phyloP scores from a whole-genome alignment of 2,329 filamentous ascomycete species.

The Diaporthe batatas region DNA sequence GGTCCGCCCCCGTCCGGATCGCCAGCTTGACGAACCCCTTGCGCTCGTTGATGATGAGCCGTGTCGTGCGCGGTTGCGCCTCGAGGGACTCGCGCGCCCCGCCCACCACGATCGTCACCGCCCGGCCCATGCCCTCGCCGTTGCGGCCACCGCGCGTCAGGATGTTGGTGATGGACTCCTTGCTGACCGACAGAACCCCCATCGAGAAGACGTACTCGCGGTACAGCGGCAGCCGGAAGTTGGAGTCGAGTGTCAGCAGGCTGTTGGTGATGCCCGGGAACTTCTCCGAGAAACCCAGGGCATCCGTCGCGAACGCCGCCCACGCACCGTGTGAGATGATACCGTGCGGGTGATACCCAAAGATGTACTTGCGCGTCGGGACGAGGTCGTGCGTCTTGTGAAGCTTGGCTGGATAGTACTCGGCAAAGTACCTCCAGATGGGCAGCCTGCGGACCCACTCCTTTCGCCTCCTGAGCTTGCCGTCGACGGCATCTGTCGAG shows the following conservation, averaged over 20 bases:
- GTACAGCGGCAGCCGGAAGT: conserved; percentile 94
- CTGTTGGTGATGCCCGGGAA: conserved; percentile 98
- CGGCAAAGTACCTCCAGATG: conserved; percentile 90
- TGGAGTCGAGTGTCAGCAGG: conserved; percentile 91
- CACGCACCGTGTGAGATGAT: conserved; percentile 98
- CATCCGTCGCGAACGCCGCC: conserved; percentile 90
- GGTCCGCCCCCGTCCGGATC: conserved; percentile 89
- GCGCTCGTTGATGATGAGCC: conserved; percentile 83
- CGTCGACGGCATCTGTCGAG: conserved; percentile 82
- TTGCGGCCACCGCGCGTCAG: conserved; percentile 84
- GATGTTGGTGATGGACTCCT: conserved; percentile 91
- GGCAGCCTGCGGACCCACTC: conserved; percentile 79
- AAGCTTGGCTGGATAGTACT: conserved; percentile 90
- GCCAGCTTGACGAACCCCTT: conserved; percentile 97
- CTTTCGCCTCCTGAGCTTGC: conserved; percentile 80
- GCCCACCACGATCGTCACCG: conserved; percentile 94
- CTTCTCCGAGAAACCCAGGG: conserved; percentile 85
- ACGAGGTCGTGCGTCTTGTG: conserved; percentile 87
- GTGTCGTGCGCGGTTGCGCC: conserved; percentile 81
- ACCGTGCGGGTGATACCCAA: conserved; percentile 96
- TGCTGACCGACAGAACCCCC: conserved; percentile 89
- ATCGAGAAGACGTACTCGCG: conserved; percentile 93
- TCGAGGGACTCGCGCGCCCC: conserved; percentile 94
- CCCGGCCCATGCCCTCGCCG: conserved; percentile 89
- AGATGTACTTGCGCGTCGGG: conserved; percentile 90